Base-by-base conservation (phyloP, 257 asterid species). In the Solanum paucissectum region DNA sequence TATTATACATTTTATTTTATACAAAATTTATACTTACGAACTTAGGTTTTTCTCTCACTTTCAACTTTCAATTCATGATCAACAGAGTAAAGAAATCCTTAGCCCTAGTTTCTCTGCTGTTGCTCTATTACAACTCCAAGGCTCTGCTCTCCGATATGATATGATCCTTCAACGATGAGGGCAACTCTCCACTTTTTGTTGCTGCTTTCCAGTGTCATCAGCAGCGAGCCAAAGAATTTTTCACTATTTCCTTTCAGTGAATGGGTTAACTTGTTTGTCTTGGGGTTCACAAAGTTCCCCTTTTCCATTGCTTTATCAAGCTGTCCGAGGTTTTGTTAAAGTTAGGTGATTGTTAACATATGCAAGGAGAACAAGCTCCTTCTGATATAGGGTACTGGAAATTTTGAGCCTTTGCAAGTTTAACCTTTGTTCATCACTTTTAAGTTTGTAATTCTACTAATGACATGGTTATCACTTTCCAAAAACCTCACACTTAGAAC, bases 291-390 rank as follows among this genome's bases (percentile, higher is more conserved):
- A 36, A 66, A 77, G 49, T 25, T 1, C 4, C 20, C 37, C 36
- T 38, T 9, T 16, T 33, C 2, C 7, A 66, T 20, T 44, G 83
- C 14, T 33, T 73, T 36, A 5, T 36, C 36, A 20, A 36, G 82
- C 82, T 73, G 29, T 36, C 32, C 3, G 29, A 36, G 49, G 16
- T 36, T n/a, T 60, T 27, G 23, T 7, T 74, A 77, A 21, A 25
- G 13, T 72, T 77, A 29, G 77, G 73, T 81, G 42, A 60, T n/a
- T 60, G 36, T 86, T 36, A 16, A 37, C 66, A 37, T 88, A 34
- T 92, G 92, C 92, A 93, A 98, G 97, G 99, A 86, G 99, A 94
- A 92, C 98, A 98, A 64, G 93, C 93, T 82, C 93, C 98, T 18
- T 93, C 95, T 91, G 62, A 93, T 69, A 92, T 69, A 92, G 95